These are phyloP conservation scores for Metschnikowia kofuensis DNA, from an alignment of 805 yeast genomes.

Conservation along the genomic window DNA sequence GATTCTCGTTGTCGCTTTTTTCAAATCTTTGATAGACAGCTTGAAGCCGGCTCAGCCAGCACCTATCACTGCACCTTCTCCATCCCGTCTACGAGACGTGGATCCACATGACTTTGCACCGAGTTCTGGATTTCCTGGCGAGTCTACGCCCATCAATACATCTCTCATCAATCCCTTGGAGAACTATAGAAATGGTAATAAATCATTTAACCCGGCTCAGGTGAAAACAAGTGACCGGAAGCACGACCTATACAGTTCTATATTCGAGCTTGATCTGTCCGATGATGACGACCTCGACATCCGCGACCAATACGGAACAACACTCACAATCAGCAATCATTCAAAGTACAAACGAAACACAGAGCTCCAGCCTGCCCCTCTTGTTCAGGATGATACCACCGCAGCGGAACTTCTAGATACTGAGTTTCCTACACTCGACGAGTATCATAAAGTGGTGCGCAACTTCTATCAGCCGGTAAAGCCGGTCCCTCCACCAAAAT, in stretches of 20 bases:
- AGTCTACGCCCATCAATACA: constrained; percentile 4
- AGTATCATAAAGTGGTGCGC: constrained; percentile 18
- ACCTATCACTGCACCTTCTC: not conserved
- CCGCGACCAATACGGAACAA: constrained; percentile 17
- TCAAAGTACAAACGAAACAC: constrained; percentile 5
- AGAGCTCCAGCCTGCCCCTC: constrained; percentile 1
- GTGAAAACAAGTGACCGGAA: not conserved
- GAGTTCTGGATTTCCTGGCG: constrained; percentile 4
- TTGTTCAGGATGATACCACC: constrained; percentile 1
- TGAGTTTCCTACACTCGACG: constrained; percentile 11
- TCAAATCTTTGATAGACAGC: constrained; percentile 9
- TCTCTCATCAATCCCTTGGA: not conserved
- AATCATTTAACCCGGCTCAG: not conserved
- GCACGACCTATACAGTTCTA: constrained; percentile 9
- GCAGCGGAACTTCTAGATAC: constrained; percentile 11
- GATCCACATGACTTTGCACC: not conserved
- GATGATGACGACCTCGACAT: constrained; percentile 14
- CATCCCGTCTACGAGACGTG: not conserved
- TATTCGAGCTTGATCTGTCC: constrained; percentile 15
- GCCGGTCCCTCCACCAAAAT: constrained; percentile 17
- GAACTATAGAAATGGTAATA: not conserved
- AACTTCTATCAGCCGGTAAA: constrained; percentile 20
- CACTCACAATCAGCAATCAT: constrained; percentile 10
- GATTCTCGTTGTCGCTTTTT: constrained; percentile 8
- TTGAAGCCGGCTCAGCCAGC: not conserved